Base-by-base conservation (phyloP, 2,329 filamentous ascomycete genomes). In the Coleophoma crateriformis region DNA sequence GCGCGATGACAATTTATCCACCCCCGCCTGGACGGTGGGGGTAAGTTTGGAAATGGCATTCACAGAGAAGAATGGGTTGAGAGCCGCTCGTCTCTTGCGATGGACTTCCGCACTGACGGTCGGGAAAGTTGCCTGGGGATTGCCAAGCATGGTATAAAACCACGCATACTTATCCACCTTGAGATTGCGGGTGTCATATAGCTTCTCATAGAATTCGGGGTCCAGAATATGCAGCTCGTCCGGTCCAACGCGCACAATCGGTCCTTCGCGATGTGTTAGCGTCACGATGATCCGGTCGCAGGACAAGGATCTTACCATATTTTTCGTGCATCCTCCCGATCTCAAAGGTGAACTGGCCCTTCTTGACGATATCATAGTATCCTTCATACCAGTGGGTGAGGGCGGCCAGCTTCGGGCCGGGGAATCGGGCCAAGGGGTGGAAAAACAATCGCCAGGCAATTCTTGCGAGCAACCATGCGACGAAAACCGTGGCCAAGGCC, bases 231-330 rank as follows among this genome's bases (percentile, higher is more conserved):
- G 57, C 19, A 64, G 34, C 45, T 64, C 58, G 47, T 60, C 52
- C 3, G 62, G 62, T n/a, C 48, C 50, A 47, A 64, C 60, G 33
- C 61, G 56, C 42, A 62, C 52, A 35, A 64, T 52, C 32, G 61
- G 60, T 37, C 56, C 56, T 57, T 27, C 33, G 40, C 8, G 20
- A 19, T 14, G 27, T 19, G 33, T 38, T 17, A 47, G 20, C 20
- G 27, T 20, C 15, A 19, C 12, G 35, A 15, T 11, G 38, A 35
- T 15, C 33, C 2, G 45, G 14, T 37, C 32, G 19, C 45, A 41
- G 27, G 27, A 39, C 14, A 27, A n/a, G 13, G 41, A n/a, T 27
- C 39, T 34, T 33, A 49, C 52, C 52, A 49, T 55, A 54, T 48
- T 45, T 52, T 37, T 55, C 20, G 33, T 55, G 53, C 38, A 55